Percentiles rank a stretch among this genome's conserved stretches.
These are phyloP conservation scores for Beta macrorhiza DNA, from an alignment of 179 eudicot species.

Conservation along the genomic window DNA sequence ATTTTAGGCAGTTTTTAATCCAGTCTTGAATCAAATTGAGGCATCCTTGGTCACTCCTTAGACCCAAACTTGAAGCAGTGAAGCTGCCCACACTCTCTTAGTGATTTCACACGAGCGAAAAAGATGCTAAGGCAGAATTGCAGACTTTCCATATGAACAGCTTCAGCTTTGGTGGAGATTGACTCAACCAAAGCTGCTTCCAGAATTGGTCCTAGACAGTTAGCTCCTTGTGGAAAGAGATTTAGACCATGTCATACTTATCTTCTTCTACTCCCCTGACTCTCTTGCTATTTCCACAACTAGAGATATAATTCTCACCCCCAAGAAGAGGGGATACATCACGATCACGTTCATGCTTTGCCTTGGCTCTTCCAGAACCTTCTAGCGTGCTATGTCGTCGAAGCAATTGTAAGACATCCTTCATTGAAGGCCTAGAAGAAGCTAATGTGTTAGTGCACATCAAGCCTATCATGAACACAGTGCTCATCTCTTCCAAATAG, in stretches of 20 bases:
- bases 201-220: no score
- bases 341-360: conserved; percentile 30
- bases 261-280: conserved; percentile 33
- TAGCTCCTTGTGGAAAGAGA: no score
- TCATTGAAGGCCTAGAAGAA: conserved; percentile 73
- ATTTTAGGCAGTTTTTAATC: no score
- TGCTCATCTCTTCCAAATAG: conserved; percentile 52
- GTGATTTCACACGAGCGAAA: no score
- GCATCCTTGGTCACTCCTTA: no score
- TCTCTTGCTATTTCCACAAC: conserved; percentile 37
- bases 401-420: conserved; percentile 60
- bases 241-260: conserved; percentile 32
- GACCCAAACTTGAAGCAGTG: no score
- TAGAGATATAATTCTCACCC: conserved; percentile 35
- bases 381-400: conserved; percentile 29
- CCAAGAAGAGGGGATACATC: conserved; percentile 54
- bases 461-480: conserved; percentile 61
- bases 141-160: no score
- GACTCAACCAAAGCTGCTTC: no score
- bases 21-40: no score
- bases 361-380: conserved; percentile 29
- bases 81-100: no score
- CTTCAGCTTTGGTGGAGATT: no score
- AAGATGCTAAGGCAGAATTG: no score
- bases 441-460: conserved; percentile 64